These are phyloP conservation scores for Phytomonas serpens DNA, from an alignment of 208 protist species.

Conservation along the genomic window DNA sequence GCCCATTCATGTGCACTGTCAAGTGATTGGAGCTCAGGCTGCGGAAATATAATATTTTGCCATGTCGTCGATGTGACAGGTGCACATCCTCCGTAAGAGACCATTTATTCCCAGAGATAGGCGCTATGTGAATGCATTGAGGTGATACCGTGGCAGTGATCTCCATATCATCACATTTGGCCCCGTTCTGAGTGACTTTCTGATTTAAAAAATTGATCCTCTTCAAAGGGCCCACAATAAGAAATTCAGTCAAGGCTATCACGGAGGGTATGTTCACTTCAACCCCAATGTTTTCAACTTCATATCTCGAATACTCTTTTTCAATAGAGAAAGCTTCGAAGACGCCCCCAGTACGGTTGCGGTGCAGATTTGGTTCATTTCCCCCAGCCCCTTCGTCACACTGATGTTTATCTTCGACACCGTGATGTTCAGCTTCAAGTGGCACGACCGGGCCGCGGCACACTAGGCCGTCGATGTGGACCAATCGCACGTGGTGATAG, in stretches of 20 bases:
- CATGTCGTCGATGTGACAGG: constrained; percentile 20
- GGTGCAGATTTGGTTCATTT: too few relatives aligned
- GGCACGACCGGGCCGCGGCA: neutral
- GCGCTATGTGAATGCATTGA: neutral
- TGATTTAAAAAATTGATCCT: neutral
- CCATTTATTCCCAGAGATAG: neutral
- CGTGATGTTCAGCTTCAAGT: neutral
- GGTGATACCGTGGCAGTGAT: neutral
- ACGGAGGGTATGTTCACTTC: constrained; percentile 6
- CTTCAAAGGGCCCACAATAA: constrained; percentile 9
- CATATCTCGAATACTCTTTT: neutral
- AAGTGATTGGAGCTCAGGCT: constrained; percentile 61
- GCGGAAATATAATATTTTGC: constrained; percentile 57
- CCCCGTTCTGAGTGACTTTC: neutral
- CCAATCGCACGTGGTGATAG: neutral
- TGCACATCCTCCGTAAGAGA: constrained; percentile 16
- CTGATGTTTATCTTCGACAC: neutral
- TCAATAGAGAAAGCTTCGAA: neutral
- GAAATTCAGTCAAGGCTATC: constrained; percentile 7
- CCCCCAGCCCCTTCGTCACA: neutral
- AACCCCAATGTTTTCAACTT: neutral
- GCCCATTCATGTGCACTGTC: constrained; percentile 50
- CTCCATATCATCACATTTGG: neutral
- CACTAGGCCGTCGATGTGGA: neutral
- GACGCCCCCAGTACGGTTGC: too few relatives aligned